Evolutionary conservation across 306 rosid genomes (phyloP).

Genomic region (Ormosia semicastrata): DNA sequence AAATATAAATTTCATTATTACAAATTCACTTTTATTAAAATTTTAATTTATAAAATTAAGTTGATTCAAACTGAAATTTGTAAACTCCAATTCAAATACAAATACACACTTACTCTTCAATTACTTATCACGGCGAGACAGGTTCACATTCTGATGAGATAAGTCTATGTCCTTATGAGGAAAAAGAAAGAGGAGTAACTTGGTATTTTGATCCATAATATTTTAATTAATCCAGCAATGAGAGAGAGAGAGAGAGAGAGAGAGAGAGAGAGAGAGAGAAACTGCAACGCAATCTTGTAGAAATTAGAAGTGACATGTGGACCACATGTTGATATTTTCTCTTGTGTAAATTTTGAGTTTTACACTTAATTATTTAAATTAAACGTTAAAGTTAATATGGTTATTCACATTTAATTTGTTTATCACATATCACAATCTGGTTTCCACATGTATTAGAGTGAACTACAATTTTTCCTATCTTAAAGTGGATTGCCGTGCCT

Average conservation of each 20-base stretch:
- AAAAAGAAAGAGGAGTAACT: background rate
- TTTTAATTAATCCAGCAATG: background rate
- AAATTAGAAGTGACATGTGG: conserved; percentile 23
- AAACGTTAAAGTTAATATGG: background rate
- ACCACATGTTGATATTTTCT: background rate
- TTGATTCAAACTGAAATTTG: too few species aligned
- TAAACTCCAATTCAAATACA: too few species aligned
- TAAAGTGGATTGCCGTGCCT: background rate
- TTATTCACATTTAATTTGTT: background rate
- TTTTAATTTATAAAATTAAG: too few species aligned
- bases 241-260: too few species aligned
- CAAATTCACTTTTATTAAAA: too few species aligned
- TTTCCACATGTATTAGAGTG: background rate
- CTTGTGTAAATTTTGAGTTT: background rate
- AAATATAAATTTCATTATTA: too few species aligned
- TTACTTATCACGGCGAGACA: conserved; percentile 12
- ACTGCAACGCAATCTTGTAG: background rate
- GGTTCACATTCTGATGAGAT: background rate
- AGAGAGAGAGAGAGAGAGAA: too few species aligned
- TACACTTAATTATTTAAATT: background rate
- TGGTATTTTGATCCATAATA: conserved; percentile 10
- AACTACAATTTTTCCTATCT: background rate
- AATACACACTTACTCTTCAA: too few species aligned
- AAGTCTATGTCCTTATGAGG: background rate
- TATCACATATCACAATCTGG: background rate